Evolutionary conservation across 2,329 filamentous ascomycete species (phyloP).

Genomic region (Coniochaeta sp.): DNA sequence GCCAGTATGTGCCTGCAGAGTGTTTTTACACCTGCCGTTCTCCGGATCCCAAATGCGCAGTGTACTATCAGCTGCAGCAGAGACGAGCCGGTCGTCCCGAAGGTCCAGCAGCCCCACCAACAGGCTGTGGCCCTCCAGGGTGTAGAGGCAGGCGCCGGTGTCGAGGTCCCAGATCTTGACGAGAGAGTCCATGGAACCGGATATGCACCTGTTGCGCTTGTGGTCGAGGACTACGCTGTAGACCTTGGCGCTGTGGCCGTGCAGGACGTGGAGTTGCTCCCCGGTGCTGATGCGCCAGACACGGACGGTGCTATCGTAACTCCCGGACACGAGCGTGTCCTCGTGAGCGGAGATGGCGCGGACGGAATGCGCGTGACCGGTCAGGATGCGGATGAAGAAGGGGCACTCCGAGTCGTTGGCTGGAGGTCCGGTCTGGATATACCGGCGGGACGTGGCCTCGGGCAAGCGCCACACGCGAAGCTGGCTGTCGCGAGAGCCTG

Average conservation of each 20-base stretch:
- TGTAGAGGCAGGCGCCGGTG: constrained; percentile 77
- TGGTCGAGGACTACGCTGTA: constrained; percentile 95
- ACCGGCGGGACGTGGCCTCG: constrained; percentile 65
- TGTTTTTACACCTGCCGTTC: constrained; percentile 82
- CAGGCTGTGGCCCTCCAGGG: constrained; percentile 85
- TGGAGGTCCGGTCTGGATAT: constrained; percentile 72
- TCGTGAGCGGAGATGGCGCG: constrained; percentile 92
- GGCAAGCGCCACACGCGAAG: constrained; percentile 92
- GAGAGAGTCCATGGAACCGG: constrained; percentile 94
- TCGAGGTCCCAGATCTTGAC: constrained; percentile 97
- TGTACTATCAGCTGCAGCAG: constrained; percentile 90
- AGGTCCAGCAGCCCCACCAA: constrained; percentile 89
- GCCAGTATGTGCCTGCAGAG: constrained; percentile 86
- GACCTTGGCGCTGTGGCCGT: constrained; percentile 86
- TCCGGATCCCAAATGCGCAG: constrained; percentile 96
- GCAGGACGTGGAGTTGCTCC: constrained; percentile 74
- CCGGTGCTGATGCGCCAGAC: constrained; percentile 98
- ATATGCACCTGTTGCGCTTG: constrained; percentile 89
- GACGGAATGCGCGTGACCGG: constrained; percentile 87
- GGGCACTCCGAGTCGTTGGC: constrained; percentile 76
- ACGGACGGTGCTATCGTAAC: constrained; percentile 89
- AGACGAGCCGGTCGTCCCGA: constrained; percentile 83
- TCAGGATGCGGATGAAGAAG: constrained; percentile 84
- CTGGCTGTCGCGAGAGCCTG: constrained; percentile 89
- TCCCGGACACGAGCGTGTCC: constrained; percentile 94